Evolutionary conservation across 208 protist genomes (phyloP).

Genomic region (Phytomonas francai): DNA sequence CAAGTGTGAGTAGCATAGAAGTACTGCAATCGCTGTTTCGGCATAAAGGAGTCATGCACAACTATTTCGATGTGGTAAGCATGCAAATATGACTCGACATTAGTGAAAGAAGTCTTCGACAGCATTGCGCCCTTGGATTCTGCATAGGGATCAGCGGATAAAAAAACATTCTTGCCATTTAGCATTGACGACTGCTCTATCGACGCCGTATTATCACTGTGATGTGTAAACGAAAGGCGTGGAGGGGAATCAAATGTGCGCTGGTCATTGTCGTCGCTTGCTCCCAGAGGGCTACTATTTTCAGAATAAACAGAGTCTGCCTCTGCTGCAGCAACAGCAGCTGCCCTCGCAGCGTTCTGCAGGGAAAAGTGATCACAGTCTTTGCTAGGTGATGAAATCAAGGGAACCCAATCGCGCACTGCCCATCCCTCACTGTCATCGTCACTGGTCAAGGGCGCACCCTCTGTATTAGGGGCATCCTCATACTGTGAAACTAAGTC

Average conservation of each 20-base stretch:
- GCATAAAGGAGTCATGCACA: conserved; percentile 47
- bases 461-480: not conserved
- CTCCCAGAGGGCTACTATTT: not conserved
- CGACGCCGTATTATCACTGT: not conserved
- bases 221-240: not conserved
- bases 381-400: not conserved
- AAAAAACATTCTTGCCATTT: not conserved
- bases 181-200: not conserved
- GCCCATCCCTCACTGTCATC: not conserved
- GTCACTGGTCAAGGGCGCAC: not conserved
- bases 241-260: not conserved
- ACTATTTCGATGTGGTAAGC: conserved; percentile 29
- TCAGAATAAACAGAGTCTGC: not conserved
- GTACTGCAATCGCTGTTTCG: conserved; percentile 42
- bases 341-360: not conserved
- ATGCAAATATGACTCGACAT: conserved; percentile 27
- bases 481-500: not conserved
- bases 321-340: not conserved
- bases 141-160: not conserved
- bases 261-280: not conserved
- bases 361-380: not conserved
- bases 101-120: conserved; percentile 7
- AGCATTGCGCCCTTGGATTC: not conserved
- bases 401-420: not conserved
- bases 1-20: conserved; percentile 58